Conservation (phyloP, 2,329 filamentous ascomycete genomes). For the Clonostachys byssicola region DNA sequence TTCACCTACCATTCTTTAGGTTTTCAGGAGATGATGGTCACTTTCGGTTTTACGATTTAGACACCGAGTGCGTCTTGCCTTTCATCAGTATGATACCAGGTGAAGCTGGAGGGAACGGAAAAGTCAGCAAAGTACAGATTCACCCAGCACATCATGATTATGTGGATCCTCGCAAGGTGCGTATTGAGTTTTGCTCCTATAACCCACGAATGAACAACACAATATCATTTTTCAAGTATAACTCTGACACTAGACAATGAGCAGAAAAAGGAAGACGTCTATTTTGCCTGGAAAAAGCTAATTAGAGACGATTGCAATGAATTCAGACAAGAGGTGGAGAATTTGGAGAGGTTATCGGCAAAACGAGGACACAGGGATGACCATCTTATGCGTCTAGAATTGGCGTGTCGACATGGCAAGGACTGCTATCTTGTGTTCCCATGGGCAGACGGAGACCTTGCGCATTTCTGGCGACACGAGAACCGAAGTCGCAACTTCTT, state of each 20-base stretch:
- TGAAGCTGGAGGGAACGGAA: background rate
- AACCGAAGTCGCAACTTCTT: background rate
- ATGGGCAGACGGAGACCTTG: background rate
- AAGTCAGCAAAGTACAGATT: background rate
- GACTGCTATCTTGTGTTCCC: background rate
- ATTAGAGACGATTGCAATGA: no score
- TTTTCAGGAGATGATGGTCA: background rate
- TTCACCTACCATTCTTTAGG: background rate
- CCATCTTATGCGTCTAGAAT: background rate
- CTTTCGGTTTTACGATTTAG: background rate
- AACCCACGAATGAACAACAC: no score
- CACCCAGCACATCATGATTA: background rate
- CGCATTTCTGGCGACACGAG: background rate
- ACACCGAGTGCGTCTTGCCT: background rate
- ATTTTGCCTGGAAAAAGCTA: no score
- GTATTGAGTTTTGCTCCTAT: no score
- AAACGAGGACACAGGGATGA: background rate
- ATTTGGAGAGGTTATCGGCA: background rate
- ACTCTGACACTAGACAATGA: no score
- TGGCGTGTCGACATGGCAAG: background rate
- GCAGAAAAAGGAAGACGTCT: no score
- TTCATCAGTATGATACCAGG: background rate
- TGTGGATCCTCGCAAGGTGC: background rate
- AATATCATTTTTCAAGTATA: no score
- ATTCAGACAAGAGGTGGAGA: no score